These are phyloP conservation scores for Hymenoscyphus albidus DNA, from an alignment of 2,329 filamentous ascomycete genomes.

Conservation along the genomic window DNA sequence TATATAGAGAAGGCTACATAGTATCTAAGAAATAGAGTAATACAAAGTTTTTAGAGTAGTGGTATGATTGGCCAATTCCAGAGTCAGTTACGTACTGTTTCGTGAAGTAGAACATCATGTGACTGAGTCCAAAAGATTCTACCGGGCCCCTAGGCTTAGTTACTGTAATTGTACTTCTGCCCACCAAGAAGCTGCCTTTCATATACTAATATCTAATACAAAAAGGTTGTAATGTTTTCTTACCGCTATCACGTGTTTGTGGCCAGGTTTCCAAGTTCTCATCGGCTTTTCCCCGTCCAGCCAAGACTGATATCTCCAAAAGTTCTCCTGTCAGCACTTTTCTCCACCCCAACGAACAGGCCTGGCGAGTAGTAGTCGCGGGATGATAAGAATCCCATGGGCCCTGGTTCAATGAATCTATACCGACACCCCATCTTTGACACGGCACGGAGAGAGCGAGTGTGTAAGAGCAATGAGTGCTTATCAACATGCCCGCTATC, in stretches of 20 bases:
- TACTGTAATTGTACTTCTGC: no score
- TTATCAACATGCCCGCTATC: constrained; percentile 2
- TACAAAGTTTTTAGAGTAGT: no score
- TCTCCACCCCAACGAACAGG: constrained; percentile 5
- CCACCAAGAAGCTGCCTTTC: no score
- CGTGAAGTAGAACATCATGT: no score
- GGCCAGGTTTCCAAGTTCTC: not conserved
- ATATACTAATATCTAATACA: no score
- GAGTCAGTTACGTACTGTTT: no score
- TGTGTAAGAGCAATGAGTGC: constrained; percentile 1
- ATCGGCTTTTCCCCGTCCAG: not conserved
- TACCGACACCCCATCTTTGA: not conserved
- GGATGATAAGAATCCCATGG: not conserved
- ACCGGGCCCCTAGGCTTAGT: no score
- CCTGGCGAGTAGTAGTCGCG: not conserved
- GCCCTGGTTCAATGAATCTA: not conserved
- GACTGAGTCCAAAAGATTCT: no score
- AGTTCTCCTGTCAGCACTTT: constrained; percentile 1
- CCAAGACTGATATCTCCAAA: not conserved
- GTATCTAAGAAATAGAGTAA: no score
- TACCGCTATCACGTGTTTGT: not conserved
- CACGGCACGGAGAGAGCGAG: not conserved
- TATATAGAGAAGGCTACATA: no score
- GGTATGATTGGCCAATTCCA: no score
- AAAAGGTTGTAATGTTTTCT: not conserved